Evolutionary conservation across 768 basidiomycete species (phyloP), one percentile per base, ranked within the genome.

Genomic region (Mycena kentingensis): DNA sequence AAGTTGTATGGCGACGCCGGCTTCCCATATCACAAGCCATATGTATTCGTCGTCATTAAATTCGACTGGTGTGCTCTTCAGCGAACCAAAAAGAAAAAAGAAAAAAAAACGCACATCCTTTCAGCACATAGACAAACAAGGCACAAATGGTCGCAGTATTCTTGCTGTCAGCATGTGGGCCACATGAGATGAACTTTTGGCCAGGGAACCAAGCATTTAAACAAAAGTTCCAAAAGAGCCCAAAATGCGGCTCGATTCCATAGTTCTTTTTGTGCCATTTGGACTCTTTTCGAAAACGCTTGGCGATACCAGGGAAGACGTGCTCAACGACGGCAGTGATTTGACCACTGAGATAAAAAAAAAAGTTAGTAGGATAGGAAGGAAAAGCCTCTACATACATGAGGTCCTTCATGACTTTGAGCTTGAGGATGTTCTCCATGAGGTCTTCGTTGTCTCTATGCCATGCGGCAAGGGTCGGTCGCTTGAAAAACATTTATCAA

Each of bases 21-120:
- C 67, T 52, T 74, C 70, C 69, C 70, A 74, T 1, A 74, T 45
- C 0, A 69, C 70, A 2, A 74, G 55, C 70, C 70, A 74, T 3
- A 61, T 58, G 2, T 52, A 38, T 26, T 45, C 24, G 1, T 34
- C 34, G 43, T 64, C 51, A 41, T 69, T 60, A 52, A 70, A 70
- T 6, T 31, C 12, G 1, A 35, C 60, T 55, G 26, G 1, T n/a
- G n/a, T n/a, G 34, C 1, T 15, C 6, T 13, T 18, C 5, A 45
- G 21, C 27, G 41, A 13, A 34, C 24, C 37, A 32, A 36, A 3
- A 16, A 41, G 19, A 13, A 16, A 32, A 18, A n/a, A 19, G 31
- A 36, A 31, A 21, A 31, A 43, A 31, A 7, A 1, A 41, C 55
- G 19, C 16, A 55, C 35, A 28, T 42, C 55, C 58, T n/a, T 55